Conservation (phyloP, 768 basidiomycete species). For the Pleurotus pulmonarius region DNA sequence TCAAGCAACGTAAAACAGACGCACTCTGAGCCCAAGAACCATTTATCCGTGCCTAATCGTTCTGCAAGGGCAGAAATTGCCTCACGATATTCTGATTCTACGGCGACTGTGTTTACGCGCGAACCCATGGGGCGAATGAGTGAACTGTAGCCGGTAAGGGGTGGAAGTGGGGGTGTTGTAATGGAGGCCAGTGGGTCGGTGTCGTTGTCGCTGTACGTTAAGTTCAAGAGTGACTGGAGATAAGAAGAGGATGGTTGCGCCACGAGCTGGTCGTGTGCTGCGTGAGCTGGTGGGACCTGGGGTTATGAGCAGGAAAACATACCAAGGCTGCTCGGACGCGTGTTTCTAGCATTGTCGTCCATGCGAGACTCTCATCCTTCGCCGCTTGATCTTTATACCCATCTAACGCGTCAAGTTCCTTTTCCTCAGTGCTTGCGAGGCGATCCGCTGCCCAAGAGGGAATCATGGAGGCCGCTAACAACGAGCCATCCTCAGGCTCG, state of each 20-base stretch:
- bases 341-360: constrained; percentile 77
- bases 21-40: constrained; percentile 78
- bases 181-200: constrained; percentile 40
- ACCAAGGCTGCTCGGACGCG: constrained; percentile 76
- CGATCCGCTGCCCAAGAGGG: constrained; percentile 69
- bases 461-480: constrained; percentile 66
- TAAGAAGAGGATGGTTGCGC: constrained; percentile 42
- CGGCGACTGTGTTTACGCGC: constrained; percentile 44
- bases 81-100: constrained; percentile 62
- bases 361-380: constrained; percentile 75
- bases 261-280: constrained; percentile 34
- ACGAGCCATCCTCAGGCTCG: constrained; percentile 27
- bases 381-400: constrained; percentile 61
- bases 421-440: constrained; percentile 32
- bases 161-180: constrained; percentile 63
- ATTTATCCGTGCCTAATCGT: constrained; percentile 70
- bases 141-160: constrained; percentile 65
- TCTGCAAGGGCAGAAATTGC: constrained; percentile 73
- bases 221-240: constrained; percentile 37
- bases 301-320: constrained; percentile 18
- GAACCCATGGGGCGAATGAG: constrained; percentile 58
- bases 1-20: not conserved
- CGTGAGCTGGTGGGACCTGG: constrained; percentile 4
- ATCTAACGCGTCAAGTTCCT: constrained; percentile 37
- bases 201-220: constrained; percentile 23